Evolutionary conservation across 352 stramenopile genomes (phyloP), one percentile per base, ranked within the genome.

Genomic region (Pythium aristosporum): DNA sequence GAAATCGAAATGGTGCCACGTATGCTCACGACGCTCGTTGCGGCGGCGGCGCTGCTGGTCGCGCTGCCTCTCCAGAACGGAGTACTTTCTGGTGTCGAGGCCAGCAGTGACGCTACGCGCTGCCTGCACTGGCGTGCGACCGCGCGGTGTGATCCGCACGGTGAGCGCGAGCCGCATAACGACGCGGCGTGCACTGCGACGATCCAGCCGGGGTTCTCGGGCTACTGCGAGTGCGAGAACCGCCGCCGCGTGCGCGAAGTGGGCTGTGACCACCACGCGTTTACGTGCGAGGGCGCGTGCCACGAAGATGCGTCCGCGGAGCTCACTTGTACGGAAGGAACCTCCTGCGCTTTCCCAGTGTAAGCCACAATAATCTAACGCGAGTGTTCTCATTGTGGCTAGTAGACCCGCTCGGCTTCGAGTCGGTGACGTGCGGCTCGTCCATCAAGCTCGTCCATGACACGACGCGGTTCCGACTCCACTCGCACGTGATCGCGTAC

Each of bases 391-490:
- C 15, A 25, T 2, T 43, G 36, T 52, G 13, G 6, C 25, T 30
- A 5, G 25, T 13, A 93, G 84, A 89, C 47, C 80, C 86, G 13
- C 64, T 77, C 39, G 86, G 82, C 25, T 92, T 94, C 49, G 82
- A 92, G 71, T 73, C 85, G 46, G 86, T 94, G 57, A 94, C 83
- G 37, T 94, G 86, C 32, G 86, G 86, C 43, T 92, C 83, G 62
- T 87, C 84, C 46, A 89, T 94, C 61, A 94, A 94, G 69, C 66
- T 94, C 21, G 84, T 92, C 36, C 81, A 94, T 49, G 84, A 92
- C 56, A 46, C 57, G 12, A 88, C 68, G 55, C 82, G 86, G 58
- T 92, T 89, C 51, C 86, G 86, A 34, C 61, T 94, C 50, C 86
- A 94, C 73, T 94, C 86, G 57, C 86, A 94, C 58, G 86, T 92